A percentile compares a stretch with the other conserved stretches of the same genome.
Evolutionary conservation across 2,329 filamentous ascomycete genomes (phyloP).

Genomic region (Teratosphaeria nubilosa): DNA sequence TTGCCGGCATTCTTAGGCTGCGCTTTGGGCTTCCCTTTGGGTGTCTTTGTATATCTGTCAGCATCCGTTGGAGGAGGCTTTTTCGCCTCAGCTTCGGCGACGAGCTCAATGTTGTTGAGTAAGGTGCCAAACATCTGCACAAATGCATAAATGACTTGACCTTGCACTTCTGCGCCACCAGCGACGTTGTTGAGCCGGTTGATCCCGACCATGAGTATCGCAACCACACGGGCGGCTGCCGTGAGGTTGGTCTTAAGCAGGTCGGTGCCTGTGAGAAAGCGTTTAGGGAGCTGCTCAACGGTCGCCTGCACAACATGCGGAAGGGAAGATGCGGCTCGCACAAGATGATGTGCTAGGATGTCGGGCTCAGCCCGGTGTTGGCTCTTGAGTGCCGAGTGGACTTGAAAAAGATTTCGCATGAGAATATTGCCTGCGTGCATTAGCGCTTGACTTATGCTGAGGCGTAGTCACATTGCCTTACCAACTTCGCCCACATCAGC

Average conservation of each 20-base stretch:
- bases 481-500: constrained; percentile 13
- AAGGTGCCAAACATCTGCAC: constrained; percentile 29
- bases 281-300: constrained; percentile 3
- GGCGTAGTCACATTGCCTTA: neutral
- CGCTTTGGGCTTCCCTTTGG: constrained; percentile 10
- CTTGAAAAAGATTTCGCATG: constrained; percentile 19
- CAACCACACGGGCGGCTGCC: constrained; percentile 12
- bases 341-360: constrained; percentile 19
- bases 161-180: constrained; percentile 6
- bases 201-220: constrained; percentile 15
- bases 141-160: constrained; percentile 19
- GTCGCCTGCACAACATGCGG: constrained; percentile 13
- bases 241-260: constrained; percentile 12
- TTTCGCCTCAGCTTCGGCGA: constrained; percentile 8
- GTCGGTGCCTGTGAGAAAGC: constrained; percentile 1
- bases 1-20: constrained; percentile 6
- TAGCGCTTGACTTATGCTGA: neutral
- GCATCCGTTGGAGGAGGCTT: neutral
- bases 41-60: neutral
- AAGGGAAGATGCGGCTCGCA: constrained; percentile 13
- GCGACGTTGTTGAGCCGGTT: constrained; percentile 11
- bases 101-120: constrained; percentile 23
- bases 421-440: constrained; percentile 12
- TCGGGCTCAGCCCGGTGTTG: constrained; percentile 7
- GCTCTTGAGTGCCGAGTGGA: constrained; percentile 17